Percentiles rank a stretch among this genome's conserved stretches.
phyloP scores from a whole-genome alignment of 441 rosid genomes.

The Populus hybrid region DNA sequence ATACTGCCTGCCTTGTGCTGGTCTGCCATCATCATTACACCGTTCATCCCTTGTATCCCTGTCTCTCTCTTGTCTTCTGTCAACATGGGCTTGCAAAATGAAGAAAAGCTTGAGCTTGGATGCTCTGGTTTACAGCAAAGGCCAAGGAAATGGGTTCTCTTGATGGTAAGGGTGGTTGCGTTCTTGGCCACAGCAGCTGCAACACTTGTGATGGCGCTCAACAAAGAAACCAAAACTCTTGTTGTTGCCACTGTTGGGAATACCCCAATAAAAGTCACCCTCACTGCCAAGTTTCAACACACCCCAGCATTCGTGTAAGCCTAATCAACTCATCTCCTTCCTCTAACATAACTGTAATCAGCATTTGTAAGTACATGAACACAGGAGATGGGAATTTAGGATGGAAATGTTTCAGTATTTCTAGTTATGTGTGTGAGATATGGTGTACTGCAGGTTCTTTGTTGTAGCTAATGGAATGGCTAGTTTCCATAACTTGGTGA shows the following conservation, averaged over 20 bases:
- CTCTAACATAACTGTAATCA: not conserved
- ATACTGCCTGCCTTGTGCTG: not conserved
- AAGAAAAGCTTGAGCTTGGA: constrained; percentile 9
- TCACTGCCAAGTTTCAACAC: constrained; percentile 78
- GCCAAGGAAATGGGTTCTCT: constrained; percentile 27
- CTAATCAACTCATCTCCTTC: not conserved
- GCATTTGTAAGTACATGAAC: not conserved
- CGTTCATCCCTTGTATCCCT: not conserved
- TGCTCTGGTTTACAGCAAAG: not conserved
- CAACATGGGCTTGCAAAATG: constrained; percentile 35
- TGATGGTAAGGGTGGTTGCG: constrained; percentile 57
- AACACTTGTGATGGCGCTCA: constrained; percentile 68
- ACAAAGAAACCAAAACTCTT: constrained; percentile 67
- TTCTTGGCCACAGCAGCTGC: constrained; percentile 65
- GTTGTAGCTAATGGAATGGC: constrained; percentile 76
- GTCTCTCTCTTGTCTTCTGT: not conserved
- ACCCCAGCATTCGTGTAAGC: constrained; percentile 85
- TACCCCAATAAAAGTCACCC: constrained; percentile 48
- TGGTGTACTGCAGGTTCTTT: constrained; percentile 51
- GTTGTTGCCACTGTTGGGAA: constrained; percentile 83
- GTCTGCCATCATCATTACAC: not conserved
- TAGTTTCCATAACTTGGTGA: constrained; percentile 68
- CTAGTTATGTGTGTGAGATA: not conserved
- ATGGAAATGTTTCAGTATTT: not conserved
- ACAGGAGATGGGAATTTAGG: not conserved